These are phyloP conservation scores for Vicia sativa DNA, from an alignment of 306 rosid species.

Conservation along the genomic window DNA sequence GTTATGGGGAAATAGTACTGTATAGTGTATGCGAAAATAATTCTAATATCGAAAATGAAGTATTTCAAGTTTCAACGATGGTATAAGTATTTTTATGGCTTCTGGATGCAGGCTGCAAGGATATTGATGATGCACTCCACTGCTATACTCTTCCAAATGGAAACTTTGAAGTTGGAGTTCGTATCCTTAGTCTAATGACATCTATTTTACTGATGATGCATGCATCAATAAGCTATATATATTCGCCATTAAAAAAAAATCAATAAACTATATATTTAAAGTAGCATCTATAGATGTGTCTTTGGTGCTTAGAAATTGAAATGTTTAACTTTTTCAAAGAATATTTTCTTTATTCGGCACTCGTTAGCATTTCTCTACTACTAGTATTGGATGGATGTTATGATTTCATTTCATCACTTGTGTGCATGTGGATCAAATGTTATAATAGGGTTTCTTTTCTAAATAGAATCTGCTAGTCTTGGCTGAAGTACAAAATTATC, in stretches of 20 bases:
- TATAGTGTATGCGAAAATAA: conserved; percentile 8
- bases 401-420: conserved; percentile 24
- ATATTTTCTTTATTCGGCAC: too few species aligned
- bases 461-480: conserved; percentile 20
- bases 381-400: conserved; percentile 21
- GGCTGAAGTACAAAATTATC: conserved; percentile 20
- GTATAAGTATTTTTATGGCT: conserved; percentile 31
- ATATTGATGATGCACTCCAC: conserved; percentile 97
- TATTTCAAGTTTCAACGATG: conserved; percentile 27
- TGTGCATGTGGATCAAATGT: conserved; percentile 6
- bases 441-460: conserved; percentile 12
- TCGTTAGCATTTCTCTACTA: neutral
- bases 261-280: conserved; percentile 9
- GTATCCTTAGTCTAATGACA: conserved; percentile 69
- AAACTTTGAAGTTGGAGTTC: conserved; percentile 97
- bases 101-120: conserved; percentile 81
- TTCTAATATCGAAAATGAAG: conserved; percentile 1
- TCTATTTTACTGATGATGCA: conserved; percentile 34
- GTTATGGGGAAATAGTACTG: conserved; percentile 24
- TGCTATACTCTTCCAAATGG: conserved; percentile 92
- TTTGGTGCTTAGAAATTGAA: too few species aligned
- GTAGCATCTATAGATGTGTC: conserved; percentile 8
- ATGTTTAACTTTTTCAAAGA: too few species aligned
- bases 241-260: neutral
- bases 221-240: conserved; percentile 4